Evolutionary conservation across 768 basidiomycete genomes (phyloP), one percentile per base, ranked within the genome.

Genomic region (Termitomyces sp.): DNA sequence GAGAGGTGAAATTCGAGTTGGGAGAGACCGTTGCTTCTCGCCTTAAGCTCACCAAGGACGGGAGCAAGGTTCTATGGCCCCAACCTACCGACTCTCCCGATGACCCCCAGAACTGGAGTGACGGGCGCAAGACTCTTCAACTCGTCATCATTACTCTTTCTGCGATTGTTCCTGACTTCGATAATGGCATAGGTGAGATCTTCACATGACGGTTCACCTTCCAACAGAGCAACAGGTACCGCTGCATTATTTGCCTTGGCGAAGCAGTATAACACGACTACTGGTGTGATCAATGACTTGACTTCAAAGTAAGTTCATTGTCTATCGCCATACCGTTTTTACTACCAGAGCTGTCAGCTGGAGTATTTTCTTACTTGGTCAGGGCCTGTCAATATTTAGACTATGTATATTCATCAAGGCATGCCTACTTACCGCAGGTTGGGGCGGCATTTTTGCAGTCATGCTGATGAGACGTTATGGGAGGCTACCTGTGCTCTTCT

Each of bases 81-180:
- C 86, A 88, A 64, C 86, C 86, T 2, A 77, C 79, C 1, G 81
- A 86, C 49, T 76, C 82, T 51, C 77, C 78, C 1, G 71, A 79
- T 16, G 85, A 88, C 61, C 86, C 86, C 12, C 85, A 86, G 68
- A 86, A 85, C 62, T 87, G 86, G 86, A 74, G 76, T 16, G 68
- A 73, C 46, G 61, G 75, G 22, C 76, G 76, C 34, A 88, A 87
- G 69, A 74, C 75, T 56, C 51, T 82, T 0, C 83, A 84, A 62
- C 72, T 89, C 2, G 56, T 84, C 41, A 81, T 87, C 47, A 74
- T 87, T 55, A 86, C 85, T 0, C 68, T 87, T 13, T 84, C 86
- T 8, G 80, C 85, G 0, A 79, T 85, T 53, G 77, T 87, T 1
- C 87, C 86, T 1, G 86, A 87, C 59, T 88, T 88, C 58, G 79